Conservation (phyloP, 1,139 yeast genomes). For the Candida sp. region DNA sequence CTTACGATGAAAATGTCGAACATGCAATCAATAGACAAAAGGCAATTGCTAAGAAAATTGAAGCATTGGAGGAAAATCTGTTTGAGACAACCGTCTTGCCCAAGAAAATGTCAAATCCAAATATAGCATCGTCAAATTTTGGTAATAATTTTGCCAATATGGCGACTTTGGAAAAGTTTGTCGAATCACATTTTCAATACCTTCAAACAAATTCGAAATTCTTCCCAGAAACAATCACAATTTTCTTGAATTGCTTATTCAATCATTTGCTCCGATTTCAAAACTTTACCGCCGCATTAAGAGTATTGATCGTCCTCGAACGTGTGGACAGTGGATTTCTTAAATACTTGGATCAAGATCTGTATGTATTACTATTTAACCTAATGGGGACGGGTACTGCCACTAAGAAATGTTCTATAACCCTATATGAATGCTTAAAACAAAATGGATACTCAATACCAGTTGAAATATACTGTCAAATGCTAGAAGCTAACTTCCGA, state of each 20-base stretch:
- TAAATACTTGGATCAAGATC: conserved; percentile 21
- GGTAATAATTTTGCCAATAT: conserved; percentile 36
- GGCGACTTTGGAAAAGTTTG: conserved; percentile 19
- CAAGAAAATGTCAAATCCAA: conserved; percentile 17
- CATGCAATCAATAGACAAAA: conserved; percentile 6
- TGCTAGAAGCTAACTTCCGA: conserved; percentile 26
- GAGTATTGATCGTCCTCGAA: conserved; percentile 19
- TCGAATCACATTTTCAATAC: conserved; percentile 22
- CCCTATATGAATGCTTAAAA: conserved; percentile 20
- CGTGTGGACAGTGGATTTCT: conserved; percentile 13
- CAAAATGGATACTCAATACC: conserved; percentile 8
- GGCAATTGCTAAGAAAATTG: conserved; percentile 8
- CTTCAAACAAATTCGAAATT: conserved; percentile 13
- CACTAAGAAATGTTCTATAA: conserved; percentile 23
- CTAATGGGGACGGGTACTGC: conserved; percentile 27
- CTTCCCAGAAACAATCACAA: conserved; percentile 17
- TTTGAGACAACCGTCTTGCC: conserved; percentile 9
- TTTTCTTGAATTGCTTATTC: conserved; percentile 36
- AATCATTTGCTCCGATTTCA: conserved; percentile 34
- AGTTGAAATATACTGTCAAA: conserved; percentile 14
- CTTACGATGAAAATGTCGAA: conserved; percentile 20
- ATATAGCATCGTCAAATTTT: conserved; percentile 17
- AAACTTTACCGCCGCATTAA: conserved; percentile 30
- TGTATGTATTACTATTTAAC: conserved; percentile 27
- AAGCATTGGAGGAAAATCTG: conserved; percentile 6